Base-by-base conservation (phyloP, 169 alveolate species). In the Plasmodium inui region DNA sequence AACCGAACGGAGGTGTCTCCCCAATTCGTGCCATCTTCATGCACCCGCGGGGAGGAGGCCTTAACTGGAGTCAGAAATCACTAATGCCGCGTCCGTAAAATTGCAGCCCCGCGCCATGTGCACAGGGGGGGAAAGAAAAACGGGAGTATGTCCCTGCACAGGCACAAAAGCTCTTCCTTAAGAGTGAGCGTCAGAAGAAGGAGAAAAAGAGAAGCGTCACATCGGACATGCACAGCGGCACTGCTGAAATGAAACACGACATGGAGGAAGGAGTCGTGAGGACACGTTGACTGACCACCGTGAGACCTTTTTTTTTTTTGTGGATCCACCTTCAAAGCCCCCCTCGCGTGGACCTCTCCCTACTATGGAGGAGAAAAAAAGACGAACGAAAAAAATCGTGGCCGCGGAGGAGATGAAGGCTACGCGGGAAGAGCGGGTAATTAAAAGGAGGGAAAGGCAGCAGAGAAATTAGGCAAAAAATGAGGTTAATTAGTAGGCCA, bases 351-450 rank as follows among this genome's bases (percentile, higher is more conserved):
- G 14, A 19, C 10, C 74, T 61, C 78, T 44, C 34, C 3, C 26
- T 10, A 30, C 17, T 17, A 88, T 79, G 94, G 72, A 88, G 41
- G 90, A 70, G 53, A 10, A 26, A 6, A 79, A 41, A 61, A 22
- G n/a, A 22, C 70, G 30, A n/a, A 80, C 80, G 37, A 67, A 26
- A 78, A 79, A 79, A 88, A 88, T 22, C 72, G 53, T 39, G 26
- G 34, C 34, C 19, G 72, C 82, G 26, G 89, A 76, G 72, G 73
- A 32, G 8, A 44, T 79, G 4, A 79, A 57, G 19, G 83, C 50
- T 1, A 79, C 89, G 28, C 67, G 82, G 83, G 94, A 88, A 26
- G 89, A 88, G 44, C 61, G 89, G 72, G 94, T 88, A 86, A 32
- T 17, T 17, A 76, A 86, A 50, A 2, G 57, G 17, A 26, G 19